Conservation (phyloP, 129 eudicot species). For the Scalesia atractyloides region DNA sequence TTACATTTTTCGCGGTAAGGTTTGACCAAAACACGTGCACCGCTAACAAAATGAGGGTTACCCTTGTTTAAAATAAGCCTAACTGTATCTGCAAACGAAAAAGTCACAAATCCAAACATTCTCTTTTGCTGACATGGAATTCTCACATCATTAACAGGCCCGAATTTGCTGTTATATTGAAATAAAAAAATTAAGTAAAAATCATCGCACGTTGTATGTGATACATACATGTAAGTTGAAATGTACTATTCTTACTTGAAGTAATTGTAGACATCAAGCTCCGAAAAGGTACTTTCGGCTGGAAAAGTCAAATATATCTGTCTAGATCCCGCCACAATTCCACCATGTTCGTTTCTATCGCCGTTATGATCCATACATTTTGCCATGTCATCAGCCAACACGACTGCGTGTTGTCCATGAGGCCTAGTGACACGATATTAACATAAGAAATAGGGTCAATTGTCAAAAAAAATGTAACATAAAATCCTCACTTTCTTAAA, state of each 20-base stretch:
- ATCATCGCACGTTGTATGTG: background rate
- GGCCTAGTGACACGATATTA: conserved; percentile 51
- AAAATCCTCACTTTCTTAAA: too few relatives aligned
- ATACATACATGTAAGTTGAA: background rate
- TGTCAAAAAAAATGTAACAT: background rate
- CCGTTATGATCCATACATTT: conserved; percentile 60
- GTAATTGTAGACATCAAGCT: conserved; percentile 77
- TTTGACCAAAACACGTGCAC: conserved; percentile 89
- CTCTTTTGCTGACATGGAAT: conserved; percentile 89
- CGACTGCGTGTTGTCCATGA: conserved; percentile 85
- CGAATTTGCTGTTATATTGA: conserved; percentile 50
- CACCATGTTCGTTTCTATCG: conserved; percentile 82
- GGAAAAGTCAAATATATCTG: conserved; percentile 94
- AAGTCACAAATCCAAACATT: conserved; percentile 90
- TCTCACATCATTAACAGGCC: conserved; percentile 88
- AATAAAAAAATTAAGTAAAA: background rate
- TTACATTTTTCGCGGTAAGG: conserved; percentile 81
- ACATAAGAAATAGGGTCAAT: conserved; percentile 6
- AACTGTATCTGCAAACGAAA: conserved; percentile 68
- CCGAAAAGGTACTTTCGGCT: conserved; percentile 83
- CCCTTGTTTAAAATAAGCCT: conserved; percentile 63
- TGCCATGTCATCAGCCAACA: conserved; percentile 72
- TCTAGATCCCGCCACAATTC: conserved; percentile 69
- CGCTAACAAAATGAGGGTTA: conserved; percentile 85
- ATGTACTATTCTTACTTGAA: conserved; percentile 50